Evolutionary conservation across 192 early-diverging fungal species (phyloP).

Genomic region (Phlyctochytrium arcticum): DNA sequence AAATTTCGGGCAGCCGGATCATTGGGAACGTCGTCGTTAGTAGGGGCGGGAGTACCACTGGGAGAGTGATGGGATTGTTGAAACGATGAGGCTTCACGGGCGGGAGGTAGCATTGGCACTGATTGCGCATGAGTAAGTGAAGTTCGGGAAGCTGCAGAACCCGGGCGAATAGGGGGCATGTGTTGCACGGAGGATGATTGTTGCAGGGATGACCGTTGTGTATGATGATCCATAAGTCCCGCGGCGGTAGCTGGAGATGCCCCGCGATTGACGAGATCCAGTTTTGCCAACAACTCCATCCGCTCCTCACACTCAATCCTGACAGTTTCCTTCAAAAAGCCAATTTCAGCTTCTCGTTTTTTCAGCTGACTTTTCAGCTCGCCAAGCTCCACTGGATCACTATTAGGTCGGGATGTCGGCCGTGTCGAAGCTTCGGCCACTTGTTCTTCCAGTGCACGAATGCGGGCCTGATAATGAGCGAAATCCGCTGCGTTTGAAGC

Average conservation of each 20-base stretch:
- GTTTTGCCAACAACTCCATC: slow-evolving; percentile 43
- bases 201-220: not conserved
- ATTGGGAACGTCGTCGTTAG: no score
- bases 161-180: not conserved
- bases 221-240: no score
- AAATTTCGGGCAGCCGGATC: slow-evolving; percentile 11
- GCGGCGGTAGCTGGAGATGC: not conserved
- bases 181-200: not conserved
- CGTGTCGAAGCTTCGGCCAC: slow-evolving; percentile 7
- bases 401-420: not conserved
- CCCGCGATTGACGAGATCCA: slow-evolving; percentile 18
- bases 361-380: slow-evolving; percentile 17
- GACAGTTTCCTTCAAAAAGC: slow-evolving; percentile 48
- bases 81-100: not conserved
- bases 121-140: not conserved
- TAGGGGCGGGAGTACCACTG: no score
- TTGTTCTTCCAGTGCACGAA: slow-evolving; percentile 25
- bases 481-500: slow-evolving; percentile 21
- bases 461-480: slow-evolving; percentile 23
- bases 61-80: not conserved
- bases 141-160: not conserved
- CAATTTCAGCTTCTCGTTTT: slow-evolving; percentile 43
- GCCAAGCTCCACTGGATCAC: slow-evolving; percentile 2
- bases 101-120: slow-evolving; percentile 11
- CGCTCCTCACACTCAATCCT: slow-evolving; percentile 52